Evolutionary conservation across 1,139 yeast genomes (phyloP).

Genomic region (Entelexis paramagnoliae): DNA sequence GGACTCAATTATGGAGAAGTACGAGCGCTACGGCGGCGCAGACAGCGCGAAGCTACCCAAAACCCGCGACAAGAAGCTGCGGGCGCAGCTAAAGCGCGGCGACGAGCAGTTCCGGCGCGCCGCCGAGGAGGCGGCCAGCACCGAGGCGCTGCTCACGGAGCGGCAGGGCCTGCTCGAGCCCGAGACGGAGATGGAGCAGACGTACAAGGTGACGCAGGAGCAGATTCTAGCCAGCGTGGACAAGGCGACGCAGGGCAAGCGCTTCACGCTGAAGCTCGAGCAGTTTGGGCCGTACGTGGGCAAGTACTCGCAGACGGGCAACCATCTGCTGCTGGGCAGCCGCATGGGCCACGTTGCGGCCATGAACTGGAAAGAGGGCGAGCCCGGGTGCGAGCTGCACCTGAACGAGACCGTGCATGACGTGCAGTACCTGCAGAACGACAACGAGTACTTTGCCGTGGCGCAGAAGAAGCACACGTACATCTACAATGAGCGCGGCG

Average conservation of each 20-base stretch:
- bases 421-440: conserved; percentile 81
- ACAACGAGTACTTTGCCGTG: conserved; percentile 78
- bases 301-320: conserved; percentile 80
- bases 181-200: conserved; percentile 81
- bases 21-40: conserved; percentile 20
- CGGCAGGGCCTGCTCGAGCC: conserved; percentile 80
- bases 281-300: conserved; percentile 81
- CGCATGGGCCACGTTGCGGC: conserved; percentile 90
- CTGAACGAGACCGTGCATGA: conserved; percentile 84
- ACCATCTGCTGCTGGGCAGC: conserved; percentile 76
- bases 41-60: conserved; percentile 4
- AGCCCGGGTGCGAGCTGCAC: conserved; percentile 67
- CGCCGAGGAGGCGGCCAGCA: conserved; percentile 67
- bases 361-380: conserved; percentile 91
- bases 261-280: conserved; percentile 59
- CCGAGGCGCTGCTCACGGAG: conserved; percentile 78
- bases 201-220: conserved; percentile 71
- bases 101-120: conserved; percentile 73
- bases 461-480: conserved; percentile 94
- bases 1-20: conserved; percentile 21
- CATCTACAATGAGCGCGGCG: conserved; percentile 82
- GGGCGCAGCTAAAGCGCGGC: conserved; percentile 15
- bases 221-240: conserved; percentile 78
- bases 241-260: conserved; percentile 54
- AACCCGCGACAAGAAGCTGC: conserved; percentile 20